phyloP scores from a whole-genome alignment of 345 rosid species.

The Populus ilicifolia region DNA sequence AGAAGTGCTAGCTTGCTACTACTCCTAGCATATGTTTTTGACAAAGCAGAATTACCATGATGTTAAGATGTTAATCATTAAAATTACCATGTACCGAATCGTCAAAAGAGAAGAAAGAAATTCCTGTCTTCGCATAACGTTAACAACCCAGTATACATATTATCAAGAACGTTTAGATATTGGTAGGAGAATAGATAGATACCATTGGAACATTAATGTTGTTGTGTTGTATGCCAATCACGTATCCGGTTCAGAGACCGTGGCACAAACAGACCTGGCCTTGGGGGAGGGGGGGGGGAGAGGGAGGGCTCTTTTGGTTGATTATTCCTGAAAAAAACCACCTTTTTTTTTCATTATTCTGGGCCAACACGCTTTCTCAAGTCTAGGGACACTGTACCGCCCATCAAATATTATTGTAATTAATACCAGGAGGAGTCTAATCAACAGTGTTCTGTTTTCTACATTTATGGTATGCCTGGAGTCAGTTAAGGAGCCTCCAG shows the following conservation, averaged over 20 bases:
- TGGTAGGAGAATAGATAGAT: no score
- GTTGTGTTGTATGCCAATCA: background rate
- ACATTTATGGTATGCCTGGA: background rate
- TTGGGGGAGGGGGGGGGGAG: background rate
- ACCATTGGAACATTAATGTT: background rate
- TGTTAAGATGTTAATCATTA: background rate
- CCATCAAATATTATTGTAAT: background rate
- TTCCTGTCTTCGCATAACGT: no score
- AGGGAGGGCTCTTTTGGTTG: conserved; percentile 22
- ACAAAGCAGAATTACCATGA: background rate
- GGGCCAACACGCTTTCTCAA: conserved; percentile 37
- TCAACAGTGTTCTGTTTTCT: background rate
- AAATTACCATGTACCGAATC: background rate
- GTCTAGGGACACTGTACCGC: conserved; percentile 17
- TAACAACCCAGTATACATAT: background rate
- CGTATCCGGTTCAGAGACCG: background rate
- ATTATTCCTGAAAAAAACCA: conserved; percentile 22
- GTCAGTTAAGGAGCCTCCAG: background rate
- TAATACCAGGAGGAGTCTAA: background rate
- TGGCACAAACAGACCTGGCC: background rate
- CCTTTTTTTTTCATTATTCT: background rate
- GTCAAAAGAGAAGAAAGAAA: background rate
- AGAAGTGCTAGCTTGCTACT: background rate
- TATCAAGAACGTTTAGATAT: background rate
- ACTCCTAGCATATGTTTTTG: background rate